Base-by-base conservation (phyloP, 495 filamentous ascomycete genomes). In the Parathielavia hyrcaniae region DNA sequence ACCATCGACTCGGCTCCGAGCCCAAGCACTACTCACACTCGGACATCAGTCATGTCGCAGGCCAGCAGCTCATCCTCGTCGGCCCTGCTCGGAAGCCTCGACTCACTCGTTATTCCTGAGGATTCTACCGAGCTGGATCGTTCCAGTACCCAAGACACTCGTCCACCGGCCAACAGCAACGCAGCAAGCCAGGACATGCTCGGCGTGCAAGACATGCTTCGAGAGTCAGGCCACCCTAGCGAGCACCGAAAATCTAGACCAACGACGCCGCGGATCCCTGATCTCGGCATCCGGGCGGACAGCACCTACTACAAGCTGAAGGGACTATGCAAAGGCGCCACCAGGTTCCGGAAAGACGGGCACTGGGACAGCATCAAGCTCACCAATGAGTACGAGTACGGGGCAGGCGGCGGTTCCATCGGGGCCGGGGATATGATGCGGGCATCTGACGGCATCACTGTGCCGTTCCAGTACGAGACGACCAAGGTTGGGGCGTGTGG, bases 401-500 rank as follows among this genome's bases (percentile, higher is more conserved):
- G 50, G 9, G 34, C 58, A 22, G 34, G 41, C 19, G 51, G 49
- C 16, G 30, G 26, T 10, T 26, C 12, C 6, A 11, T 6, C 17
- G 55, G 46, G 1, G 50, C 49, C 1, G 58, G 61, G 10, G 64
- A 66, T n/a, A 58, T 63, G 60, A 50, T 63, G 41, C 39, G 64
- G 16, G 64, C 61, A 4, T 63, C 60, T 1, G 61, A 66, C 54
- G 64, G 52, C 1, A 55, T 64, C 26, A 57, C 60, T 4, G 44
- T 61, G 3, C 64, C 61, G 0, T 52, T 63, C 12, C 58, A 66
- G 14, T 62, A 62, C 30, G 62, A 62, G 11, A 53, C 48, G n/a
- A 20, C 60, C 22, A 40, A 58, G 8, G 61, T 69, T 13, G 66
- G 62, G 4, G 59, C 65, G 2, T 75, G 72, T 54, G 63, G 62